Percentiles rank a stretch among this genome's conserved stretches.
Evolutionary conservation across 2,329 filamentous ascomycete genomes (phyloP).

Genomic region (Penicillium sp.): DNA sequence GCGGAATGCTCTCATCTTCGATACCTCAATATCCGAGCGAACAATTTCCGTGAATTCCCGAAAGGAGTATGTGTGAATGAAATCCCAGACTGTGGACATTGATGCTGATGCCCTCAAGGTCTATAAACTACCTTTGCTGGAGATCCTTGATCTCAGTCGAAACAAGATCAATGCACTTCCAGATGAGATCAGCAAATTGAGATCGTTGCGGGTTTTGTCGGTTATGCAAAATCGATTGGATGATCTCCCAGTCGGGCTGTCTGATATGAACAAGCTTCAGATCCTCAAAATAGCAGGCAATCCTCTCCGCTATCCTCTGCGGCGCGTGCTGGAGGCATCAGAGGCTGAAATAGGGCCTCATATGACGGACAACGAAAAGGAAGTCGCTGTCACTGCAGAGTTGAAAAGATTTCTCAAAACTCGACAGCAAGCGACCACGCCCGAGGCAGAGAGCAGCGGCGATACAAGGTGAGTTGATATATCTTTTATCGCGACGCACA

Average conservation of each 20-base stretch:
- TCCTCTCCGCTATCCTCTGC: slow-evolving; percentile 76
- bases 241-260: slow-evolving; percentile 78
- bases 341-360: slow-evolving; percentile 64
- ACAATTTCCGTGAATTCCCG: slow-evolving; percentile 62
- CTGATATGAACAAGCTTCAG: slow-evolving; percentile 86
- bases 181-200: slow-evolving; percentile 75
- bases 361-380: slow-evolving; percentile 61
- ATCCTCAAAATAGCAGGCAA: slow-evolving; percentile 90
- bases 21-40: slow-evolving; percentile 53
- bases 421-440: slow-evolving; percentile 42
- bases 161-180: slow-evolving; percentile 81
- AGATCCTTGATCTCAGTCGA: slow-evolving; percentile 88
- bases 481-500: not conserved
- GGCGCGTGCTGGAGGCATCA: slow-evolving; percentile 65
- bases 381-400: slow-evolving; percentile 60
- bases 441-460: slow-evolving; percentile 49
- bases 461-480: slow-evolving; percentile 42
- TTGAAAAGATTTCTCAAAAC: slow-evolving; percentile 60
- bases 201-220: slow-evolving; percentile 84
- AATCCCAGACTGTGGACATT: not conserved
- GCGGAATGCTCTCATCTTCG: slow-evolving; percentile 51
- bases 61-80: slow-evolving; percentile 55
- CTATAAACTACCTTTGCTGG: slow-evolving; percentile 79
- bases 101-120: slow-evolving; percentile 58
- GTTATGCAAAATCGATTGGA: slow-evolving; percentile 85